Evolutionary conservation across 306 rosid species (phyloP).

Genomic region (Quercus suber): DNA sequence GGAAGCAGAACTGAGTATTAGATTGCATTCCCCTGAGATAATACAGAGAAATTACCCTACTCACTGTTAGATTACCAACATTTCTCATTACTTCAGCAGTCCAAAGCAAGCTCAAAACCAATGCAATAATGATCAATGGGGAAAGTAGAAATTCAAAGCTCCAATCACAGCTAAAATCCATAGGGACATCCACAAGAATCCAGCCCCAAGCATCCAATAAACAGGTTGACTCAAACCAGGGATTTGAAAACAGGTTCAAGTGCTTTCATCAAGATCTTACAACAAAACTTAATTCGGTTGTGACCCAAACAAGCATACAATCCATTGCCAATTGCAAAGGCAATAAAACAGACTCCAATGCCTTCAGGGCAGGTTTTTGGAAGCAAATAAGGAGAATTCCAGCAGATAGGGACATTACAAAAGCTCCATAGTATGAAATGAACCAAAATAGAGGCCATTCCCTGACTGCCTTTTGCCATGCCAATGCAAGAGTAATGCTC

Average conservation of each 20-base stretch:
- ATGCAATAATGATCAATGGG: conserved; percentile 58
- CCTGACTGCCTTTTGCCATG: conserved; percentile 79
- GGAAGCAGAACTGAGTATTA: conserved; percentile 71
- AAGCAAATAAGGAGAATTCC: conserved; percentile 86
- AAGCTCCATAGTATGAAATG: conserved; percentile 79
- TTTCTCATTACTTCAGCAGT: conserved; percentile 94
- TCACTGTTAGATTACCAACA: conserved; percentile 76
- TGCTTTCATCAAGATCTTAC: conserved; percentile 56
- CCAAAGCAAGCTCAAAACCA: conserved; percentile 80
- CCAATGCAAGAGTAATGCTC: conserved; percentile 77
- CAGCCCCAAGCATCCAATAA: conserved; percentile 69
- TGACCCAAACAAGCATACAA: conserved; percentile 92
- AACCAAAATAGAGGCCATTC: conserved; percentile 75
- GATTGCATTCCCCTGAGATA: conserved; percentile 93
- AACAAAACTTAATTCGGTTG: conserved; percentile 65
- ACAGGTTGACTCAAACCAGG: conserved; percentile 68
- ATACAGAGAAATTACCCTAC: conserved; percentile 84
- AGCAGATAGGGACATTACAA: conserved; percentile 64
- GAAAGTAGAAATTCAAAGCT: conserved; percentile 72
- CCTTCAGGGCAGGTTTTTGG: conserved; percentile 78
- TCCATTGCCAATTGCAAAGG: conserved; percentile 76
- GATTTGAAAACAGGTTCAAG: conserved; percentile 69
- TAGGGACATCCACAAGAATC: conserved; percentile 86
- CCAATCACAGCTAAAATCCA: conserved; percentile 89
- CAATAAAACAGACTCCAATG: conserved; percentile 79